Conservation (phyloP, 2,329 filamentous ascomycete species). For the Dactylellina cionopaga region DNA sequence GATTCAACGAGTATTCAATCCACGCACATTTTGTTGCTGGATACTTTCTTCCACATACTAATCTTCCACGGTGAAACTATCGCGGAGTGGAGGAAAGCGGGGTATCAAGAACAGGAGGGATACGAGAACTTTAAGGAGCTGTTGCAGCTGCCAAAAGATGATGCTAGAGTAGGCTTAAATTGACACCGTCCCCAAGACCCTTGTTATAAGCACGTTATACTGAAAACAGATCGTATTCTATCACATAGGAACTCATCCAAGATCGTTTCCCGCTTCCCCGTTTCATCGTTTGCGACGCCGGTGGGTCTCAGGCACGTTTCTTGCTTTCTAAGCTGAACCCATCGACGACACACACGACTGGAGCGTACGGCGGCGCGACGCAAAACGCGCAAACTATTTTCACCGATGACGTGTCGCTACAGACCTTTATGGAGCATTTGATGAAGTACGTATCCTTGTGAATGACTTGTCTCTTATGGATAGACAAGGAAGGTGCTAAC, state of each 20-base stretch:
- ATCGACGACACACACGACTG: constrained; percentile 93
- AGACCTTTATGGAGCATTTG: constrained; percentile 99
- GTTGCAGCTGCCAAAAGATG: constrained; percentile 92
- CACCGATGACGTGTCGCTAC: constrained; percentile 95
- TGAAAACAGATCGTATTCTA: constrained; percentile 20
- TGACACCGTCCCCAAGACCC: no score
- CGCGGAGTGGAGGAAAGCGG: constrained; percentile 96
- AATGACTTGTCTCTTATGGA: neutral
- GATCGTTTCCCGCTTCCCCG: constrained; percentile 97
- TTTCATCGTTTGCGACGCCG: constrained; percentile 98
- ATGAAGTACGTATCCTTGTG: constrained; percentile 80
- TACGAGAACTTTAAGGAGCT: constrained; percentile 94
- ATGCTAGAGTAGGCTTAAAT: constrained; percentile 92
- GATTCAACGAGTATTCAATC: constrained; percentile 97
- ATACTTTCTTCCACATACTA: constrained; percentile 99
- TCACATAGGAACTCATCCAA: constrained; percentile 83
- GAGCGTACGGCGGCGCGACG: constrained; percentile 87
- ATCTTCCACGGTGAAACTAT: constrained; percentile 99
- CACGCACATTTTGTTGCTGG: constrained; percentile 89
- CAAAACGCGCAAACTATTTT: constrained; percentile 97
- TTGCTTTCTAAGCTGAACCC: constrained; percentile 96
- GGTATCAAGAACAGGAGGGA: constrained; percentile 96
- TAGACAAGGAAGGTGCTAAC: constrained; percentile 1
- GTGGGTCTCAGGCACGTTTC: constrained; percentile 96
- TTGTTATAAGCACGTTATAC: constrained; percentile 7